Conservation (phyloP, 805 yeast genomes). For the Sugiyamaella valdiviana region DNA sequence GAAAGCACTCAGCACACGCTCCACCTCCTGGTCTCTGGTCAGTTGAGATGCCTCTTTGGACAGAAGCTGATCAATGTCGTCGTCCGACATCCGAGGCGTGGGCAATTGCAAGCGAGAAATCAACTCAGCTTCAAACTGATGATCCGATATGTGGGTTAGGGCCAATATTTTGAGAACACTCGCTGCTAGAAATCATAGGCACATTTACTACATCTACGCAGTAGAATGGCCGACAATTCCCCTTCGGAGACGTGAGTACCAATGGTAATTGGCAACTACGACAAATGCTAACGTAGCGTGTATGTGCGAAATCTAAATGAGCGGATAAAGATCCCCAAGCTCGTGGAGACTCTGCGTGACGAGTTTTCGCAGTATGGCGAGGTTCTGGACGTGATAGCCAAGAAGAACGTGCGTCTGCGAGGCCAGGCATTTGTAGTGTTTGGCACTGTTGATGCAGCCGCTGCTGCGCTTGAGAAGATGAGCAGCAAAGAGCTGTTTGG, state of each 20-base stretch:
- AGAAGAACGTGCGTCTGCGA: slow-evolving; percentile 55
- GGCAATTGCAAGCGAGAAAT: no score
- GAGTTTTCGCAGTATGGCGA: slow-evolving; percentile 44
- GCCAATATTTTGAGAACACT: background rate
- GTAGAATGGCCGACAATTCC: background rate
- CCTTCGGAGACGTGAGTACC: slow-evolving; percentile 5
- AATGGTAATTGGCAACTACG: background rate
- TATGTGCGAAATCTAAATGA: slow-evolving; percentile 73
- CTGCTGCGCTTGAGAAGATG: slow-evolving; percentile 39
- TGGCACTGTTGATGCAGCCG: slow-evolving; percentile 38
- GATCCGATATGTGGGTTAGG: background rate
- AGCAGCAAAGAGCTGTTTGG: slow-evolving; percentile 41
- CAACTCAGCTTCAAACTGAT: no score
- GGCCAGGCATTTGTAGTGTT: slow-evolving; percentile 82
- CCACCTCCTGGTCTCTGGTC: slow-evolving; percentile 47
- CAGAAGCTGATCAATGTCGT: slow-evolving; percentile 29
- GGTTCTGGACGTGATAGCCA: slow-evolving; percentile 48
- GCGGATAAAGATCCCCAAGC: slow-evolving; percentile 47
- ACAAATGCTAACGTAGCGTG: slow-evolving; percentile 23
- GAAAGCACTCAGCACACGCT: slow-evolving; percentile 44
- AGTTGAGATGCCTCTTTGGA: slow-evolving; percentile 25
- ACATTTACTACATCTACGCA: background rate
- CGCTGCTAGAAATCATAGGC: background rate
- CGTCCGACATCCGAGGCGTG: slow-evolving; percentile 9
- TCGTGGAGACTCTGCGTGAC: slow-evolving; percentile 40